Evolutionary conservation across 2,329 filamentous ascomycete species (phyloP).

Genomic region (Diplodia seriata): DNA sequence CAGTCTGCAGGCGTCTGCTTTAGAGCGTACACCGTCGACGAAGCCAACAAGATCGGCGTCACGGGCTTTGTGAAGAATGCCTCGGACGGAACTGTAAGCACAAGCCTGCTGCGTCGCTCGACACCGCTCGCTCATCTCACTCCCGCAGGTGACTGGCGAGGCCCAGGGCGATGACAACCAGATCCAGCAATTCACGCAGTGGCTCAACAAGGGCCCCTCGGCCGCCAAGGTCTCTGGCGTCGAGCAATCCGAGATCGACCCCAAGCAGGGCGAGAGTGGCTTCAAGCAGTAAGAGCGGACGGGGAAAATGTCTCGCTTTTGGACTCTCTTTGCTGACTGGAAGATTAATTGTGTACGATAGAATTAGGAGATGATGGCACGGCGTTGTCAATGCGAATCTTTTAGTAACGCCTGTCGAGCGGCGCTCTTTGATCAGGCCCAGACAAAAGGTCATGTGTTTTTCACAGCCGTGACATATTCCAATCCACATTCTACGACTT

Average conservation of each 20-base stretch:
- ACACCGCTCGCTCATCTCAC: conserved; percentile 1
- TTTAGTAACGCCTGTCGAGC: background rate
- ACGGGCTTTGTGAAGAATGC: conserved; percentile 57
- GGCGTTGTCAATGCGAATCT: background rate
- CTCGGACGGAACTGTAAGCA: conserved; percentile 52
- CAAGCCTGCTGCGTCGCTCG: conserved; percentile 5
- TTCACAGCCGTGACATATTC: no score
- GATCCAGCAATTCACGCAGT: conserved; percentile 73
- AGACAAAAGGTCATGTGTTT: no score
- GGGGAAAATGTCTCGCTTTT: background rate
- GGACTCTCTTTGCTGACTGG: conserved; percentile 9
- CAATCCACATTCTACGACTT: no score
- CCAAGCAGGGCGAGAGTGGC: conserved; percentile 69
- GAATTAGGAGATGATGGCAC: conserved; percentile 18
- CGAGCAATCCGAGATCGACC: conserved; percentile 70
- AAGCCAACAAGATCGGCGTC: conserved; percentile 52
- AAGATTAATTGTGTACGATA: conserved; percentile 7
- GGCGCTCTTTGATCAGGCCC: no score
- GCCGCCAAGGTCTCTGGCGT: conserved; percentile 76
- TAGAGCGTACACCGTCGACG: conserved; percentile 53
- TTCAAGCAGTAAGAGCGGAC: conserved; percentile 55
- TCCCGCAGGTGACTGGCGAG: conserved; percentile 81
- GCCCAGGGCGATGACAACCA: conserved; percentile 75
- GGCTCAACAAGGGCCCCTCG: conserved; percentile 76
- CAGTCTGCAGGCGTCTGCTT: conserved; percentile 55